Conservation (phyloP, 2,329 filamentous ascomycete species). For the Sordariomycetes sp. region DNA sequence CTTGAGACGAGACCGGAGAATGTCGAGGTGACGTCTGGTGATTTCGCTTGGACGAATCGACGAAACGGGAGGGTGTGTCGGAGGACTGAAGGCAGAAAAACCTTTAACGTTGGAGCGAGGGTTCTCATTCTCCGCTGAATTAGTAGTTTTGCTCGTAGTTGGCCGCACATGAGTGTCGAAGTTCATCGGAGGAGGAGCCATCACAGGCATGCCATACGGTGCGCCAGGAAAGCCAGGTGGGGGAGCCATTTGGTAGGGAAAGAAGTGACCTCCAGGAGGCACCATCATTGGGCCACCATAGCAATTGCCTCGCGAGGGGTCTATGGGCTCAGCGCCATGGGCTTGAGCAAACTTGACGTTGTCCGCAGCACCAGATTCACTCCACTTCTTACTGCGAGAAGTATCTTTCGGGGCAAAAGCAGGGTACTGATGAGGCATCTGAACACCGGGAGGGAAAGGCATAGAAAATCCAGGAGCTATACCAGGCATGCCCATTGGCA, state of each 20-base stretch:
- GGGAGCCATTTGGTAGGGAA: slow-evolving; percentile 17
- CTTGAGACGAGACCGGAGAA: slow-evolving; percentile 42
- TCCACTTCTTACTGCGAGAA: slow-evolving; percentile 16
- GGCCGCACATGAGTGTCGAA: neutral
- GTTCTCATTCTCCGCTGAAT: neutral
- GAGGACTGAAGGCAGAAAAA: neutral
- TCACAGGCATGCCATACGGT: slow-evolving; percentile 11
- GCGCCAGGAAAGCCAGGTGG: slow-evolving; percentile 12
- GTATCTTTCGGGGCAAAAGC: slow-evolving; percentile 22
- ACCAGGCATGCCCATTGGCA: slow-evolving; percentile 8
- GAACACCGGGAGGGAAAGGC: too few relatives aligned
- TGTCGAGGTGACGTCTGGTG: slow-evolving; percentile 46
- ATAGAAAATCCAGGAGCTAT: slow-evolving; percentile 20
- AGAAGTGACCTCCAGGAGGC: slow-evolving; percentile 11
- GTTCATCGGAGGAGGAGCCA: slow-evolving; percentile 12
- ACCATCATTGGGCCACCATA: slow-evolving; percentile 28
- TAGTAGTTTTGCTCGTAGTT: neutral
- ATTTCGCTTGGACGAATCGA: slow-evolving; percentile 54
- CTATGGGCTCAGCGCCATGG: slow-evolving; percentile 34
- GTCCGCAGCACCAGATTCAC: slow-evolving; percentile 19
- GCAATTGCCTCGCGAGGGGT: slow-evolving; percentile 33
- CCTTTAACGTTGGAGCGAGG: neutral
- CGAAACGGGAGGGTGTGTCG: slow-evolving; percentile 36
- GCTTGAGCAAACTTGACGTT: slow-evolving; percentile 21
- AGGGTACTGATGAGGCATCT: slow-evolving; percentile 20